phyloP scores from a whole-genome alignment of 2,329 filamentous ascomycete genomes.

The Pseudopithomyces chartarum region DNA sequence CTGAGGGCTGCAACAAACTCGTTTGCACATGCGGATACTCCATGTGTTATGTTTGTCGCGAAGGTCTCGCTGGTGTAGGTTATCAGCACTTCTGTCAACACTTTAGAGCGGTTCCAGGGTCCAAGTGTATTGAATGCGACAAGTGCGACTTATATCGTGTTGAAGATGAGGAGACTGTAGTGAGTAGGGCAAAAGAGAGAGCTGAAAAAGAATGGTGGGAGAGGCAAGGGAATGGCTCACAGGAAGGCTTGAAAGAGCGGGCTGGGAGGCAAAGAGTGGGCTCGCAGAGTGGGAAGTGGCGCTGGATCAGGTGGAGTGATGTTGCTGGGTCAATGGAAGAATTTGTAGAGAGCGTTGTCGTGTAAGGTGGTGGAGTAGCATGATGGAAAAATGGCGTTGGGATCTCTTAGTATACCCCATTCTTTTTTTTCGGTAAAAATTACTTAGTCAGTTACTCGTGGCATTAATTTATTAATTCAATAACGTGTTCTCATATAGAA shows the following conservation, averaged over 20 bases:
- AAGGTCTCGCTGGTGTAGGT: constrained; percentile 66
- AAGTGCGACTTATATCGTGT: constrained; percentile 56
- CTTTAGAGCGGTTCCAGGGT: constrained; percentile 81
- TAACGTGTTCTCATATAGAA: not conserved
- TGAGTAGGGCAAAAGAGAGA: constrained; percentile 47
- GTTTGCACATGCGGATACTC: constrained; percentile 94
- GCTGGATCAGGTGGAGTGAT: constrained; percentile 6
- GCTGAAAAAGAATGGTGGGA: constrained; percentile 55
- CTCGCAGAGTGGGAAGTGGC: constrained; percentile 2
- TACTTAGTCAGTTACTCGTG: not conserved
- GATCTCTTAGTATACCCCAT: constrained; percentile 3
- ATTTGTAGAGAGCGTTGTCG: constrained; percentile 23
- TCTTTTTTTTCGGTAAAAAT: not conserved
- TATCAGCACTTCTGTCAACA: constrained; percentile 97
- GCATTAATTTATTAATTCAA: not conserved
- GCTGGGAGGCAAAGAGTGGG: constrained; percentile 21
- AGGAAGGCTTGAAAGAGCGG: constrained; percentile 27
- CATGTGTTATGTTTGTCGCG: constrained; percentile 96
- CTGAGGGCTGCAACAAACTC: constrained; percentile 93
- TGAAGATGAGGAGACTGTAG: constrained; percentile 53
- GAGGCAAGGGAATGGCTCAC: constrained; percentile 36
- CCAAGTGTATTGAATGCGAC: constrained; percentile 76
- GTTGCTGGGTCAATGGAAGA: constrained; percentile 22
- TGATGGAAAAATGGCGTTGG: not conserved
- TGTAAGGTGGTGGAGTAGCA: constrained; percentile 4